Conservation (phyloP, 2,329 filamentous ascomycete species). For the Emergomyces africanus region DNA sequence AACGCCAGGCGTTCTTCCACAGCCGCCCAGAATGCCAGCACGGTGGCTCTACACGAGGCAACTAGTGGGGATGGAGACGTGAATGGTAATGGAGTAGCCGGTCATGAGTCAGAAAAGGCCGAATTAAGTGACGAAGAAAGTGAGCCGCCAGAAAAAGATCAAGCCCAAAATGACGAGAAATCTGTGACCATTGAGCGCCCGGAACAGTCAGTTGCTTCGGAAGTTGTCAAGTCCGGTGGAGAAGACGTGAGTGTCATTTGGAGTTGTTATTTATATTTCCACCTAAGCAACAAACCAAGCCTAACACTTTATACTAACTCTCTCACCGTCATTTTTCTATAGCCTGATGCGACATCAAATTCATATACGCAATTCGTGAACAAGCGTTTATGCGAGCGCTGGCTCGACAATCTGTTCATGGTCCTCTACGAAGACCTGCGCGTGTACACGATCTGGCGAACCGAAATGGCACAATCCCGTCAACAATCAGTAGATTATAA, state of each 20-base stretch:
- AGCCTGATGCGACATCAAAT: constrained; percentile 54
- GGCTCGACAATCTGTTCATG: constrained; percentile 99
- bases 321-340: not conserved
- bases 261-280: not conserved
- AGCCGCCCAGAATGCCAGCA: constrained; percentile 60
- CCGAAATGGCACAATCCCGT: constrained; percentile 90
- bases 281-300: not conserved
- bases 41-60: constrained; percentile 60
- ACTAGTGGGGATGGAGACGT: constrained; percentile 35
- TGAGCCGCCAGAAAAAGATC: constrained; percentile 14
- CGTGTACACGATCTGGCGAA: constrained; percentile 98
- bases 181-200: constrained; percentile 56
- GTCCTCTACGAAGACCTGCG: constrained; percentile 95
- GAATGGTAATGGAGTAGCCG: constrained; percentile 21
- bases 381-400: constrained; percentile 92
- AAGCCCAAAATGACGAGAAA: constrained; percentile 16
- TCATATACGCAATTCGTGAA: constrained; percentile 87
- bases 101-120: constrained; percentile 13
- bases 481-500: constrained; percentile 92
- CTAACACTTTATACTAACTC: not conserved
- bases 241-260: constrained; percentile 51
- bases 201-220: constrained; percentile 62
- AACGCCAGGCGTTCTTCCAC: constrained; percentile 30
- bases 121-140: constrained; percentile 20
- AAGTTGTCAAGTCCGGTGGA: constrained; percentile 60